Conservation (phyloP, 2,329 filamentous ascomycete genomes). For the Colletotrichum lupini region DNA sequence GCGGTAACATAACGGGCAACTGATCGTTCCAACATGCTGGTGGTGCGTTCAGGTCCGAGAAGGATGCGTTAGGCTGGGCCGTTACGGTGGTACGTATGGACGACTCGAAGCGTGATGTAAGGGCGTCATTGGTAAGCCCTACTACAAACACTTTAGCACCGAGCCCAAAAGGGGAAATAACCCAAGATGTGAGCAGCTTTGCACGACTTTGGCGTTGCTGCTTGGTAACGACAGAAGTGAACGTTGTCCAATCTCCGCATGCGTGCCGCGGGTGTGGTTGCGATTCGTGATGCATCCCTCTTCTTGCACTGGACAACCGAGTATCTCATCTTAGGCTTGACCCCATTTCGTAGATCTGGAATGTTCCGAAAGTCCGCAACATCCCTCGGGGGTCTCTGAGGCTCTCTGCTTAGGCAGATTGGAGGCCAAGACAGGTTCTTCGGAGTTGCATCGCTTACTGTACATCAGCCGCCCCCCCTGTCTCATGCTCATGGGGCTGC, state of each 20-base stretch:
- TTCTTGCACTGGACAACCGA: not conserved
- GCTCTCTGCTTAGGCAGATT: slow-evolving; percentile 5
- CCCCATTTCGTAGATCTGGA: not conserved
- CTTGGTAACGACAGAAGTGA: slow-evolving; percentile 21
- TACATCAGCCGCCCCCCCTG: slow-evolving; percentile 5
- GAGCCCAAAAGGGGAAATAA: slow-evolving; percentile 13
- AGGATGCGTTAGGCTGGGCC: slow-evolving; percentile 28
- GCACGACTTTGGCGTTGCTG: slow-evolving; percentile 19
- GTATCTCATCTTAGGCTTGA: slow-evolving; percentile 5
- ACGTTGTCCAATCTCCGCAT: slow-evolving; percentile 18
- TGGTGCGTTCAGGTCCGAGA: slow-evolving; percentile 16
- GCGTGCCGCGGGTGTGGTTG: slow-evolving; percentile 6
- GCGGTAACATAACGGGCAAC: slow-evolving; percentile 20
- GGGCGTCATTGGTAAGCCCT: slow-evolving; percentile 30
- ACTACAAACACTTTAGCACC: slow-evolving; percentile 2
- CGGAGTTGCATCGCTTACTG: slow-evolving; percentile 8
- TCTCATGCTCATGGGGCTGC: slow-evolving; percentile 2
- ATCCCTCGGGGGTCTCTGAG: slow-evolving; percentile 29
- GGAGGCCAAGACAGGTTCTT: not conserved
- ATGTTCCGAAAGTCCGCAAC: slow-evolving; percentile 26
- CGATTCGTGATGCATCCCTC: not conserved
- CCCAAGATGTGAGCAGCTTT: not conserved
- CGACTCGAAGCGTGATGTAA: not conserved
- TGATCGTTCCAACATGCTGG: slow-evolving; percentile 2
- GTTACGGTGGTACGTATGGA: slow-evolving; percentile 5